A percentile compares a stretch with the other conserved stretches of the same genome.
phyloP scores from a whole-genome alignment of 1,284 basidiomycete species.

The Nidula niveotomentosa region DNA sequence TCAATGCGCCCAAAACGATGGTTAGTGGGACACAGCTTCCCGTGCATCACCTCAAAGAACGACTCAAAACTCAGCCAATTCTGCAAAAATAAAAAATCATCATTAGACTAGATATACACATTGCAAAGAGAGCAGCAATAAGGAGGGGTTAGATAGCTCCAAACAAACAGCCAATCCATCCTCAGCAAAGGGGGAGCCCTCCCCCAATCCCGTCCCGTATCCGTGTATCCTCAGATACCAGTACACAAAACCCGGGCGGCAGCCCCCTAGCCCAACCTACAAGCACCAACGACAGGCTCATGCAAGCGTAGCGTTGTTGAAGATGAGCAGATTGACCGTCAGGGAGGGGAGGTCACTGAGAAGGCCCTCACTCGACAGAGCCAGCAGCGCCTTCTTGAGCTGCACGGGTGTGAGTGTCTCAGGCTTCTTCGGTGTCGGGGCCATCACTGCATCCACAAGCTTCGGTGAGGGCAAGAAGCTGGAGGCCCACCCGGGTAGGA shows the following conservation, averaged over 20 bases:
- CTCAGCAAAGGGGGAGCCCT: background rate
- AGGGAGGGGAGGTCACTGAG: constrained; percentile 51
- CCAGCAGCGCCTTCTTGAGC: constrained; percentile 75
- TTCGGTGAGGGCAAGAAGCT: constrained; percentile 58
- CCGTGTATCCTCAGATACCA: background rate
- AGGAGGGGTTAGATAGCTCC: too few species aligned
- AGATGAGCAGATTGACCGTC: constrained; percentile 75
- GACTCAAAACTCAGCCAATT: too few species aligned
- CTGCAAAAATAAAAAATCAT: background rate
- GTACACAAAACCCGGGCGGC: background rate
- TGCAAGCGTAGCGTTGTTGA: constrained; percentile 74
- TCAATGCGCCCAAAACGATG: too few species aligned
- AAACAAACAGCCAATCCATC: background rate
- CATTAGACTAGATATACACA: background rate
- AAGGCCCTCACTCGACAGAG: constrained; percentile 54
- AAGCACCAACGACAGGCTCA: background rate
- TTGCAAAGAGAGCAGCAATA: background rate
- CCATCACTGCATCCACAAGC: constrained; percentile 41
- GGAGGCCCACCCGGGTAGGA: constrained; percentile 60
- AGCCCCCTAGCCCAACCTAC: background rate
- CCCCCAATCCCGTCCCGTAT: background rate
- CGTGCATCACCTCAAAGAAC: too few species aligned
- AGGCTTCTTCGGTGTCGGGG: constrained; percentile 39
- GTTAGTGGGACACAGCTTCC: too few species aligned
- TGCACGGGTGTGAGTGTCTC: constrained; percentile 57